Percentiles rank a stretch among this genome's conserved stretches.
Conservation (phyloP, 2,329 filamentous ascomycete genomes). For the Spiromastix sp. region DNA sequence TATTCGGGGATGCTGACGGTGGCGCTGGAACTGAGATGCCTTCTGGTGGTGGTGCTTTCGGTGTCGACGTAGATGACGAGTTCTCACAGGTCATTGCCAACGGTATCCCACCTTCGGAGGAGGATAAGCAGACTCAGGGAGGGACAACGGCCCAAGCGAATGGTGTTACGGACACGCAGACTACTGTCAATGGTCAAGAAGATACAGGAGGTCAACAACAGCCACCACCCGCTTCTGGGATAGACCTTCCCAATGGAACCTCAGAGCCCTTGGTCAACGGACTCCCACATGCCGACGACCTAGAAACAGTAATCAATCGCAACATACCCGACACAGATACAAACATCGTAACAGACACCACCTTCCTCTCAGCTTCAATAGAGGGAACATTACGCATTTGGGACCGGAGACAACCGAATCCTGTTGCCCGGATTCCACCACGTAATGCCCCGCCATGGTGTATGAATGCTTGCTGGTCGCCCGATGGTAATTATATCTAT, state of each 20-base stretch:
- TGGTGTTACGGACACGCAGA: conserved; percentile 2
- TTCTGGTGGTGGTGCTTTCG: conserved; percentile 53
- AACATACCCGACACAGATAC: conserved; percentile 24
- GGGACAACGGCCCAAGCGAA: conserved; percentile 7
- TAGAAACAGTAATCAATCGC: conserved; percentile 19
- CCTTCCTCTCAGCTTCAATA: conserved; percentile 67
- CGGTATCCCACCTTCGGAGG: conserved; percentile 44
- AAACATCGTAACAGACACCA: conserved; percentile 53
- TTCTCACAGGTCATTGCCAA: conserved; percentile 65
- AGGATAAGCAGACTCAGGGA: conserved; percentile 26
- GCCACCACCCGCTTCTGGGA: conserved; percentile 3
- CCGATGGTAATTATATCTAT: conserved; percentile 91
- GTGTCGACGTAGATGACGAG: conserved; percentile 74
- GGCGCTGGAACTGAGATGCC: conserved; percentile 36
- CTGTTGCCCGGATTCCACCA: conserved; percentile 69
- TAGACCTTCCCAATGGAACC: conserved; percentile 14
- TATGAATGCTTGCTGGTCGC: conserved; percentile 94
- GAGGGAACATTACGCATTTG: conserved; percentile 40
- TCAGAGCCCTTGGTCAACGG: conserved; percentile 28
- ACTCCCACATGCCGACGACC: conserved; percentile 32
- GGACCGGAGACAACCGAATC: conserved; percentile 55
- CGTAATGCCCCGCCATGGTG: conserved; percentile 85
- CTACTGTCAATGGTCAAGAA: too few relatives aligned
- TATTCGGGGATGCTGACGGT: conserved; percentile 75
- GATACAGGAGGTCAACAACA: conserved; percentile 4